Evolutionary conservation across 2,329 filamentous ascomycete species (phyloP).

Genomic region (Aureobasidium sp.): DNA sequence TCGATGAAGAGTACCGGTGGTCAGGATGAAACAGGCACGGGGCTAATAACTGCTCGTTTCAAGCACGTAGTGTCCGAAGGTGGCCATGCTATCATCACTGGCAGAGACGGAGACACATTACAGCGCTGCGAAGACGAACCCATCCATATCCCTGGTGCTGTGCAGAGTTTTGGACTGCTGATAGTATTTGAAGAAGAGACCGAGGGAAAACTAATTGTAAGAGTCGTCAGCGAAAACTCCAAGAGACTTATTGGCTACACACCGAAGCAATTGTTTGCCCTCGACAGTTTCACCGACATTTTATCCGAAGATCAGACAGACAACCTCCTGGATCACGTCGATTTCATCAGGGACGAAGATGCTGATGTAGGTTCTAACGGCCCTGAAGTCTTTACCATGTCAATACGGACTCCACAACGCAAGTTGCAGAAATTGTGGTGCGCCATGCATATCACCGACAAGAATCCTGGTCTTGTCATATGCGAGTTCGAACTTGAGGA

Average conservation of each 20-base stretch:
- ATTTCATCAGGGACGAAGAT: constrained; percentile 79
- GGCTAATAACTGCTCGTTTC: constrained; percentile 63
- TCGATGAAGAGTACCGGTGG: constrained; percentile 30
- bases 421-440: constrained; percentile 70
- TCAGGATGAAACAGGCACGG: constrained; percentile 33
- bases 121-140: constrained; percentile 86
- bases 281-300: constrained; percentile 74
- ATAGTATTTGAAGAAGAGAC: constrained; percentile 59
- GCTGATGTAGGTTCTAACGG: constrained; percentile 67
- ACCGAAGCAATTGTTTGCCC: constrained; percentile 64
- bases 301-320: constrained; percentile 76
- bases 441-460: constrained; percentile 67
- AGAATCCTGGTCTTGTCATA: constrained; percentile 62
- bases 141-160: constrained; percentile 75
- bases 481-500: constrained; percentile 87
- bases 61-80: constrained; percentile 67
- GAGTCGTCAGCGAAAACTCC: constrained; percentile 76
- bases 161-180: constrained; percentile 73
- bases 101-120: constrained; percentile 60
- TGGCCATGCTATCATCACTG: constrained; percentile 76
- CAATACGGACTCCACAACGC: constrained; percentile 52
- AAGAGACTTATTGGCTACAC: constrained; percentile 66
- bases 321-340: constrained; percentile 75
- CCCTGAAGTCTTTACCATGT: constrained; percentile 77
- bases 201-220: constrained; percentile 60